These are phyloP conservation scores for Rhodotorula sp. DNA, from an alignment of 1,284 basidiomycete species.

Conservation along the genomic window DNA sequence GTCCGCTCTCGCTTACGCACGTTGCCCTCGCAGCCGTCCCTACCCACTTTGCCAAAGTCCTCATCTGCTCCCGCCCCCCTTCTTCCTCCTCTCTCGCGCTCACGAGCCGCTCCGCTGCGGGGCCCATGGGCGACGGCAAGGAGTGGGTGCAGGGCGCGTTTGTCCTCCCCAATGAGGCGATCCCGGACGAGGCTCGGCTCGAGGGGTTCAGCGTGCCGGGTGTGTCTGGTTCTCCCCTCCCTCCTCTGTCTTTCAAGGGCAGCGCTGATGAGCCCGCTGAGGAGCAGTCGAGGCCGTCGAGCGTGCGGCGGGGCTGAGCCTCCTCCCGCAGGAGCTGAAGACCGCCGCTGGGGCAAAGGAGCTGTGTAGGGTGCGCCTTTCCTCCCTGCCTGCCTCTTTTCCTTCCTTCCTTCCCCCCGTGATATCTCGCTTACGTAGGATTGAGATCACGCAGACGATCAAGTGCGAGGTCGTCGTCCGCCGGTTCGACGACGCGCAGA, in stretches of 20 bases:
- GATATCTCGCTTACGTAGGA: no score
- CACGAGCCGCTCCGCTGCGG: background rate
- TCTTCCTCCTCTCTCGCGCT: conserved; percentile 4
- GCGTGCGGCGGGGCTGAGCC: conserved; percentile 79
- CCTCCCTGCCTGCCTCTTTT: background rate
- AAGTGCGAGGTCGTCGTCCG: conserved; percentile 82
- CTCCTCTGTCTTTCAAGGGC: no score
- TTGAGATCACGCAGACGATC: conserved; percentile 59
- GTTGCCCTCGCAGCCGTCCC: conserved; percentile 70
- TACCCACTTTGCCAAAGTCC: conserved; percentile 97
- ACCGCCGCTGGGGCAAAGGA: conserved; percentile 58
- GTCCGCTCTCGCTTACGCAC: background rate
- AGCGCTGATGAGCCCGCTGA: background rate
- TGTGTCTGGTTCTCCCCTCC: conserved; percentile 51
- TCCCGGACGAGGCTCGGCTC: conserved; percentile 78
- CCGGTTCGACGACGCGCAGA: conserved; percentile 83
- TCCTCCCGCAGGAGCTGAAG: conserved; percentile 87
- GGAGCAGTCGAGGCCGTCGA: conserved; percentile 81
- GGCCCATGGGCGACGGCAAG: conserved; percentile 49
- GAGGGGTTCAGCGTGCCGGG: conserved; percentile 78
- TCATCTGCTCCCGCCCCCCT: conserved; percentile 70
- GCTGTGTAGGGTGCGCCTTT: conserved; percentile 73
- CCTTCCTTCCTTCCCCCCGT: background rate
- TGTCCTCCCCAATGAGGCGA: conserved; percentile 85
- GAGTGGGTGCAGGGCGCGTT: conserved; percentile 90